Evolutionary conservation across 1,284 basidiomycete species (phyloP), one percentile per base, ranked within the genome.

Genomic region (Cutaneotrichosporon sp.): DNA sequence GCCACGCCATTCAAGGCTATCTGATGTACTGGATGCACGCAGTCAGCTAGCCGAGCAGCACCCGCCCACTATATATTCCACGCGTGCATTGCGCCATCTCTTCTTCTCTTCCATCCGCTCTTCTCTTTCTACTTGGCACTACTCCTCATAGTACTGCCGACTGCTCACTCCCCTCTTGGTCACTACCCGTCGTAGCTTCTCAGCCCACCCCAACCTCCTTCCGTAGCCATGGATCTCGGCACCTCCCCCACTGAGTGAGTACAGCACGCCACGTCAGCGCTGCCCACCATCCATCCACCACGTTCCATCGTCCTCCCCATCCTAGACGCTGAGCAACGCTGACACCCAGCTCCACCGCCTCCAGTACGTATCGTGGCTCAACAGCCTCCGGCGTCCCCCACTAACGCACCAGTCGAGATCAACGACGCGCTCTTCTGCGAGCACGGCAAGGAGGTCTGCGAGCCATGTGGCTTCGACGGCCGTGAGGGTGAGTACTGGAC

Each of bases 371-470:
- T n/a, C n/a, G n/a, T n/a, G n/a, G 58, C 59, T 60, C 59, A 31
- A 57, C 55, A 49, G 46, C 59, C 38, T 60, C 59, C 49, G 48
- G 54, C 56, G 27, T 29, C 47, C 45, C 37, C 42, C 17, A 19
- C 51, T 57, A 19, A 51, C 54, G 31, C 31, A n/a, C 9, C 52
- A 72, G 66, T 76, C 65, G 75, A 76, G 59, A 65, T 76, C 65
- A 74, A 74, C 65, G 74, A 76, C 59, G 70, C 68, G 29, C 63
- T 75, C 59, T 75, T 76, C 65, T 76, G 75, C 61, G 69, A 75
- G 56, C 75, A 76, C 56, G 68, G 65, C 32, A 68, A 74, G 46
- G 75, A 76, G 62, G 68, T 75, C 41, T 75, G 72, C 60, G 64
- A 69, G 55, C 46, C 52, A 24, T 60, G 59, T 27, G 55, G 47